Percentiles rank a stretch among this genome's conserved stretches.
Evolutionary conservation across 78 protist genomes (phyloP).

Genomic region (Dictyostelium firmibasis): DNA sequence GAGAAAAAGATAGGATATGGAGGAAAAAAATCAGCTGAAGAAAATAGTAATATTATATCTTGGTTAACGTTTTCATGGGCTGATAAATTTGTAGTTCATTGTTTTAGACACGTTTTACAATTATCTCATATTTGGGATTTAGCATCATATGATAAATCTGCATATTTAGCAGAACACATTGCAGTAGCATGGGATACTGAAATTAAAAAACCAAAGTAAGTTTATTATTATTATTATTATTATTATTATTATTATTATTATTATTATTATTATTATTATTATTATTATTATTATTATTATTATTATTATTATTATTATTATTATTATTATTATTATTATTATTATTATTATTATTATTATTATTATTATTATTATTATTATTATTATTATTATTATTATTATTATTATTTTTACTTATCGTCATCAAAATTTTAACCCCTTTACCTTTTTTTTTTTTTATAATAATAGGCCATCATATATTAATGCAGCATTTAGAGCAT

Average conservation of each 20-base stretch:
- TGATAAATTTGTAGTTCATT: conserved; percentile 37
- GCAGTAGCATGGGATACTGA: conserved; percentile 20
- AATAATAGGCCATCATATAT: conserved; percentile 46
- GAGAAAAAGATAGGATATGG: conserved; percentile 26
- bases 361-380: background rate
- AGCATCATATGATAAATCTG: conserved; percentile 52
- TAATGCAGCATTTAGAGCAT: conserved; percentile 59
- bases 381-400: background rate
- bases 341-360: background rate
- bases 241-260: background rate
- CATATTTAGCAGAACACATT: conserved; percentile 8
- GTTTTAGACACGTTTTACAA: conserved; percentile 57
- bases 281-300: background rate
- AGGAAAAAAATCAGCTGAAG: conserved; percentile 35
- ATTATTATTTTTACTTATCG: background rate
- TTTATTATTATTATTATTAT: background rate
- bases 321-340: background rate
- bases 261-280: background rate
- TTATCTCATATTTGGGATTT: conserved; percentile 49
- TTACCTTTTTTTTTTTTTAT: background rate
- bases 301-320: background rate
- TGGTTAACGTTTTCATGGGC: conserved; percentile 48
- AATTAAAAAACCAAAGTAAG: conserved; percentile 39
- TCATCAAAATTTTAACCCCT: background rate
- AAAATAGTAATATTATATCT: background rate